These are phyloP conservation scores for Cryptosporidium ryanae DNA, from an alignment of 169 alveolate species.

Conservation along the genomic window DNA sequence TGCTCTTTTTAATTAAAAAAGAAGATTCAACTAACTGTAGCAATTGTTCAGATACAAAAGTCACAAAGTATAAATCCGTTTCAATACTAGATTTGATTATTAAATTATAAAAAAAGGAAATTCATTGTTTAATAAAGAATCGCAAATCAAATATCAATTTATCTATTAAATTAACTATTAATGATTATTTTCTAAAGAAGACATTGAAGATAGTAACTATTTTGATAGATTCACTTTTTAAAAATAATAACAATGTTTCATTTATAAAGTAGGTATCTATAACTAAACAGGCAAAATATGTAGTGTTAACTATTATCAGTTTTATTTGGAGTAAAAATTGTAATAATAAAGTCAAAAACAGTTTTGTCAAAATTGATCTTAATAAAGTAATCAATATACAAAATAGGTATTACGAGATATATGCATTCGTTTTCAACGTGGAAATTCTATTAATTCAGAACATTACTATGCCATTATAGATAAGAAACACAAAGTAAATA, in stretches of 20 bases:
- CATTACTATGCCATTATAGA: constrained; percentile 40
- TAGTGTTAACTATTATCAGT: constrained; percentile 25
- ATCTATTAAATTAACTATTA: background rate
- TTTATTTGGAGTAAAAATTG: constrained; percentile 26
- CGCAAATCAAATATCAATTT: background rate
- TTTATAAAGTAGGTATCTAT: constrained; percentile 14
- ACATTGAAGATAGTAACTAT: background rate
- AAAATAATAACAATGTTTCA: background rate
- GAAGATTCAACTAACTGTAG: constrained; percentile 15
- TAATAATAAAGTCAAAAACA: constrained; percentile 18
- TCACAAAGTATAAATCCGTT: background rate
- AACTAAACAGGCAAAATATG: constrained; percentile 27
- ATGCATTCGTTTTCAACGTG: constrained; percentile 51
- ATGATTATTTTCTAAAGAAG: constrained; percentile 24
- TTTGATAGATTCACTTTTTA: constrained; percentile 6
- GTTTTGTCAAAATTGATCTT: background rate
- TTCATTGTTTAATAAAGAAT: background rate
- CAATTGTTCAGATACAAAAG: background rate
- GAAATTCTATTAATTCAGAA: constrained; percentile 46
- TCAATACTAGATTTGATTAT: constrained; percentile 42
- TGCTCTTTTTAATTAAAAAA: constrained; percentile 13
- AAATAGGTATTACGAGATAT: constrained; percentile 8
- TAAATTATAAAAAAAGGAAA: background rate
- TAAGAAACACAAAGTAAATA: constrained; percentile 4
- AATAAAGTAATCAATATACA: constrained; percentile 18